A percentile compares a stretch with the other conserved stretches of the same genome.
Conservation (phyloP, 768 basidiomycete genomes). For the Leccinum subtestaceum region DNA sequence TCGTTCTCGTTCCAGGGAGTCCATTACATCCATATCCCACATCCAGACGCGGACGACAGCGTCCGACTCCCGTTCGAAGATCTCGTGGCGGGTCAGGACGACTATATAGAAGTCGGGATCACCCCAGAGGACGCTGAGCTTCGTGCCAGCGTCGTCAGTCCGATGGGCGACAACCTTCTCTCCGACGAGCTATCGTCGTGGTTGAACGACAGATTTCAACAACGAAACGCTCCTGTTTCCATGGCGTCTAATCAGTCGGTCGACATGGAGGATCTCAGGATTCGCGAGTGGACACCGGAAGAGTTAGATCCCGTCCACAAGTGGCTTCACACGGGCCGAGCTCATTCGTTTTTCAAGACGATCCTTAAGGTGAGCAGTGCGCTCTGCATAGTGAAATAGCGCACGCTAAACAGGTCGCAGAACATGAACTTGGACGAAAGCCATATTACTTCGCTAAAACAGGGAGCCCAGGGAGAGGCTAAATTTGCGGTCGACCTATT, state of each 20-base stretch:
- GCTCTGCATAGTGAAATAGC: neutral
- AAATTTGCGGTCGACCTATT: slow-evolving; percentile 19
- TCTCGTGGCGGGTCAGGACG: slow-evolving; percentile 20
- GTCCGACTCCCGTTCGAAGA: slow-evolving; percentile 25
- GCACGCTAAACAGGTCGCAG: slow-evolving; percentile 11
- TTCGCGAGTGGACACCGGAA: slow-evolving; percentile 40
- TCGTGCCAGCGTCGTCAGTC: slow-evolving; percentile 17
- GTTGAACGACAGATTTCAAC: slow-evolving; percentile 29
- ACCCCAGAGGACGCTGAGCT: slow-evolving; percentile 18
- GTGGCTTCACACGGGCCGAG: slow-evolving; percentile 39
- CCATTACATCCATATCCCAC: slow-evolving; percentile 29
- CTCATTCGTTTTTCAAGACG: slow-evolving; percentile 26
- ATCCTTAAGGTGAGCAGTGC: slow-evolving; percentile 23
- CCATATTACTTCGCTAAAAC: slow-evolving; percentile 10
- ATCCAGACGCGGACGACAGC: slow-evolving; percentile 14
- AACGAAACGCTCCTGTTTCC: slow-evolving; percentile 17
- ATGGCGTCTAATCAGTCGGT: slow-evolving; percentile 21
- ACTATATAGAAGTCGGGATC: slow-evolving; percentile 18
- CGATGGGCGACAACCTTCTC: slow-evolving; percentile 25
- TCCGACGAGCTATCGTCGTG: slow-evolving; percentile 35
- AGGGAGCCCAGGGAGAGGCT: slow-evolving; percentile 9
- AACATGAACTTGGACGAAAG: slow-evolving; percentile 17
- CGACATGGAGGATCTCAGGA: slow-evolving; percentile 36
- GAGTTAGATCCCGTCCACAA: slow-evolving; percentile 34
- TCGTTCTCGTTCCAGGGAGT: slow-evolving; percentile 15